Percentiles rank a stretch among this genome's conserved stretches.
These are phyloP conservation scores for Cetraspora pellucida DNA, from an alignment of 192 early-diverging fungal species.

Conservation along the genomic window DNA sequence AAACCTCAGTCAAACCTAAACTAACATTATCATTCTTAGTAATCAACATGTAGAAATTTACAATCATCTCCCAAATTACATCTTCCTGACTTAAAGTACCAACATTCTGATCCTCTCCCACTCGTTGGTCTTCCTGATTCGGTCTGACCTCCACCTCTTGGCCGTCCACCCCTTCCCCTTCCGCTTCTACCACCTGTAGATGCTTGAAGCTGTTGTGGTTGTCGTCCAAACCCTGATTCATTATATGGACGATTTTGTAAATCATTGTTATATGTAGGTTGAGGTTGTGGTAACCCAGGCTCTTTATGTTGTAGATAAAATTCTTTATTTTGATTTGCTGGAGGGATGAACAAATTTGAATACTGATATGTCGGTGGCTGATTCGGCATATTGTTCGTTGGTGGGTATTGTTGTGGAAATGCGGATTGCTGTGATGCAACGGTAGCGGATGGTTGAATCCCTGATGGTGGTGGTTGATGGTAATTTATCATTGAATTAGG, in stretches of 20 bases:
- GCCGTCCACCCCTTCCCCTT: not conserved
- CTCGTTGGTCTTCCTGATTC: not conserved
- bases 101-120: slow-evolving; percentile 28
- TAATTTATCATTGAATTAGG: slow-evolving; percentile 1
- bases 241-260: not conserved
- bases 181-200: not conserved
- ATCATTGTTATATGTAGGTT: not conserved
- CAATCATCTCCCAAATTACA: slow-evolving; percentile 25
- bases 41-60: slow-evolving; percentile 24
- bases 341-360: too few relatives aligned
- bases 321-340: too few relatives aligned
- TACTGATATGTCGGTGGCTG: not conserved
- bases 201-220: not conserved
- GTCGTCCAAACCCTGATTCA: not conserved
- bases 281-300: not conserved
- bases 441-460: not conserved
- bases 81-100: slow-evolving; percentile 10
- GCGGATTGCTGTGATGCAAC: not conserved
- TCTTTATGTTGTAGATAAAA: too few relatives aligned
- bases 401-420: not conserved
- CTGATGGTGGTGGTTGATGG: not conserved
- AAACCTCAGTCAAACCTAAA: too few relatives aligned
- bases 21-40: too few relatives aligned
- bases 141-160: not conserved
- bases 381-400: not conserved